Evolutionary conservation across 139 green algal species (phyloP).

Genomic region (Trebouxia sp.): DNA sequence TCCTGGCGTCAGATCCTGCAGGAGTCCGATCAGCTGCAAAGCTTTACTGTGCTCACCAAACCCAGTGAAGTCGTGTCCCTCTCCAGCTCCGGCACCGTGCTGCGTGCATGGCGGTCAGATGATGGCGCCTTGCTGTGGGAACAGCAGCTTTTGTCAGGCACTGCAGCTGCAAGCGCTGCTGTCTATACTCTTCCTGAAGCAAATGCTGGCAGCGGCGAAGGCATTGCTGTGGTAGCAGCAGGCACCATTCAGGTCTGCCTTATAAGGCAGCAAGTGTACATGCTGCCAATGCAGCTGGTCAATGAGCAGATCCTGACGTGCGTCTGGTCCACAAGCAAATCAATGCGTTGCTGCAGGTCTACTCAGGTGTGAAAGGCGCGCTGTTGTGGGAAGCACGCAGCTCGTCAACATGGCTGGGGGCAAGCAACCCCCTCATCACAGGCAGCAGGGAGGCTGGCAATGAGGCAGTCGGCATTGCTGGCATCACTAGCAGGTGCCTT

Average conservation of each 20-base stretch:
- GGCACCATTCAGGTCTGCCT: conserved; percentile 28
- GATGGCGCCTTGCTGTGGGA: conserved; percentile 59
- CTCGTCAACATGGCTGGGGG: background rate
- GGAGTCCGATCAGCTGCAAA: conserved; percentile 15
- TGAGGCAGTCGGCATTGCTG: background rate
- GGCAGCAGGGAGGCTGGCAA: background rate
- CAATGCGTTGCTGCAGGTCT: background rate
- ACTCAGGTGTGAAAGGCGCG: background rate
- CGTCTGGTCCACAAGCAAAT: background rate
- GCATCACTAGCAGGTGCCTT: background rate
- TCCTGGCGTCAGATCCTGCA: conserved; percentile 59
- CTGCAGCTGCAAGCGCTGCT: background rate
- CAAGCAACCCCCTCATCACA: background rate
- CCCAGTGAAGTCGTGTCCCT: conserved; percentile 39
- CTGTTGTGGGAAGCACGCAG: background rate
- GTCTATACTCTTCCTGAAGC: background rate
- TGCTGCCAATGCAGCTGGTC: no score
- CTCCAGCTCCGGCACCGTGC: conserved; percentile 30
- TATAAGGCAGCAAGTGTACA: no score
- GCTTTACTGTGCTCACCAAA: conserved; percentile 34
- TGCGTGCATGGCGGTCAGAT: conserved; percentile 53
- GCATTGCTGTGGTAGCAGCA: background rate
- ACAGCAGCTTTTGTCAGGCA: background rate
- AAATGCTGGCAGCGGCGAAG: background rate
- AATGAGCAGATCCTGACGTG: background rate